Percentiles rank a stretch among this genome's conserved stretches.
phyloP scores from a whole-genome alignment of 1,139 yeast species.

The Zygoascus hellenicus region DNA sequence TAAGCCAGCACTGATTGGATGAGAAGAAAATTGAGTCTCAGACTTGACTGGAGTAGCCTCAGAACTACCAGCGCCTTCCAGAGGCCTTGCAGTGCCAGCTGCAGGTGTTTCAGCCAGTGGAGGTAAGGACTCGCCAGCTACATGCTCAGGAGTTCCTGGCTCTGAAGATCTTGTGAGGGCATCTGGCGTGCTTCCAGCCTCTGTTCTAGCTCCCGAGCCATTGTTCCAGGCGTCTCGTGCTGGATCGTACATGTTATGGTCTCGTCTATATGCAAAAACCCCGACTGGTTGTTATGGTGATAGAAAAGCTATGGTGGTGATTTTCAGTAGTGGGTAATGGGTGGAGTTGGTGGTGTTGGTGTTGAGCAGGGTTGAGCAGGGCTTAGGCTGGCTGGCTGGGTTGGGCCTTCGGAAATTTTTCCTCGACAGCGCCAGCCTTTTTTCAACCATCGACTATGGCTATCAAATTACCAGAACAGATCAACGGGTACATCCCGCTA shows the following conservation, averaged over 20 bases:
- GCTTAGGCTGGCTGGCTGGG: neutral
- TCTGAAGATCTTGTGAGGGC: neutral
- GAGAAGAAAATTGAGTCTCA: no score
- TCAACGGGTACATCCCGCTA: conserved; percentile 53
- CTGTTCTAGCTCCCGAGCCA: conserved; percentile 14
- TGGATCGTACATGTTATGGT: conserved; percentile 29
- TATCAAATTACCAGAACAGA: conserved; percentile 9
- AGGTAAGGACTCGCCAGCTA: neutral
- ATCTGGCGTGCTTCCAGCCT: conserved; percentile 7
- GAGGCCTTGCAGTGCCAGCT: neutral
- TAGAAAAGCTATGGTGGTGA: neutral
- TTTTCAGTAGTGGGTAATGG: no score
- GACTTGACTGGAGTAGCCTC: no score
- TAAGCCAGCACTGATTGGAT: no score
- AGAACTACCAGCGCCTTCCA: no score
- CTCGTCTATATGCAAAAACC: neutral
- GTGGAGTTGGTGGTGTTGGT: neutral
- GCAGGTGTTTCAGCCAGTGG: conserved; percentile 3
- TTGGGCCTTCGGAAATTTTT: no score
- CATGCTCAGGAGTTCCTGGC: neutral
- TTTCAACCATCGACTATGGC: conserved; percentile 1
- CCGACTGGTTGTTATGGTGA: neutral
- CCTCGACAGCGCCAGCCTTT: no score
- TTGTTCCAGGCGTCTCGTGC: conserved; percentile 31
- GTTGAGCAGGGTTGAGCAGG: neutral